These are phyloP conservation scores for Vachellia collinsii DNA, from an alignment of 306 rosid species.

Conservation along the genomic window DNA sequence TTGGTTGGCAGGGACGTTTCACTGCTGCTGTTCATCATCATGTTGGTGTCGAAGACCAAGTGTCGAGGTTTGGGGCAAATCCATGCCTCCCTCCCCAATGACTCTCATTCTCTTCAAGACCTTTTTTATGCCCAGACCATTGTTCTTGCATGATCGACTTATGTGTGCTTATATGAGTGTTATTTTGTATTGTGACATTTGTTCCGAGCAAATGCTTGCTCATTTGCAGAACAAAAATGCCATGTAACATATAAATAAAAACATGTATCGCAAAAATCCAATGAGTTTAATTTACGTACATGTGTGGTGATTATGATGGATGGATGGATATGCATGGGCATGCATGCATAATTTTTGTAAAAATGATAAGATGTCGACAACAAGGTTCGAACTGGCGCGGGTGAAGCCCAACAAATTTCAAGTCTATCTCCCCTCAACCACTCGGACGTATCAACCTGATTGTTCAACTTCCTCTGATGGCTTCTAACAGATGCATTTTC, in stretches of 20 bases:
- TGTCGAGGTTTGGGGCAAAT: background rate
- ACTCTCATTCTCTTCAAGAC: background rate
- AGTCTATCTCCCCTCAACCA: constrained; percentile 85
- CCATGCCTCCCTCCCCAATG: background rate
- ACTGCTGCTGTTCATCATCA: background rate
- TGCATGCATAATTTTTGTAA: background rate
- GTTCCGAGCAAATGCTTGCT: too few species aligned
- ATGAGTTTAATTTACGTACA: too few species aligned
- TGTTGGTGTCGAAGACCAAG: background rate
- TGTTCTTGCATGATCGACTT: background rate
- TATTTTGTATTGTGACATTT: too few species aligned
- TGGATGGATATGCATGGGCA: too few species aligned
- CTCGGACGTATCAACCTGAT: constrained; percentile 69
- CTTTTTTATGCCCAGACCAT: background rate
- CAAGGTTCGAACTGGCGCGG: constrained; percentile 84
- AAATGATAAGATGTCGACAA: constrained; percentile 58
- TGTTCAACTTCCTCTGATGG: rapidly evolving
- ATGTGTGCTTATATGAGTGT: too few species aligned
- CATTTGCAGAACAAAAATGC: too few species aligned
- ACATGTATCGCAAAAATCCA: too few species aligned
- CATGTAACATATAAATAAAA: too few species aligned
- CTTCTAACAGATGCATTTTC: too few species aligned
- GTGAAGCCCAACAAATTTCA: constrained; percentile 81
- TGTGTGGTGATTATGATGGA: too few species aligned
- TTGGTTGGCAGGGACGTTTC: background rate